Evolutionary conservation across 2,329 filamentous ascomycete genomes (phyloP).

Genomic region (Sclerotinia nivalis): DNA sequence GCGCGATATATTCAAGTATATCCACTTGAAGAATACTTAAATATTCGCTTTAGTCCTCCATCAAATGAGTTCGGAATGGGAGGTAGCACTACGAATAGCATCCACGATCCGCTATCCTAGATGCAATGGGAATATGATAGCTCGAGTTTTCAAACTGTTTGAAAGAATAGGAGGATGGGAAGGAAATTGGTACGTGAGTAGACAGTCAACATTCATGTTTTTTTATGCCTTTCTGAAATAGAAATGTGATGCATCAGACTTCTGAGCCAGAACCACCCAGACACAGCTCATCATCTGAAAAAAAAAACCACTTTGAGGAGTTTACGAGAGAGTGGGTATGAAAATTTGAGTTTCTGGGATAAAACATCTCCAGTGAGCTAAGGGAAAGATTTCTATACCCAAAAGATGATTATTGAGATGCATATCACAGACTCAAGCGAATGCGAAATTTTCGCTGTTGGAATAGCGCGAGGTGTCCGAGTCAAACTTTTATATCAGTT

Average conservation of each 20-base stretch:
- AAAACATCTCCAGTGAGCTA: background rate
- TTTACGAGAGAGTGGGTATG: background rate
- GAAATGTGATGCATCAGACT: background rate
- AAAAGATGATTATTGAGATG: background rate
- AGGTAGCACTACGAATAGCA: too few species aligned
- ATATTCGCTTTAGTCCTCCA: background rate
- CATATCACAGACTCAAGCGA: background rate
- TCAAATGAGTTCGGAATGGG: background rate
- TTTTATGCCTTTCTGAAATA: background rate
- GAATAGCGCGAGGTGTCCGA: background rate
- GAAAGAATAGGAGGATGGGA: too few species aligned
- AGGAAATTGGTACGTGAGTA: background rate
- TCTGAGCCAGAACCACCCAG: background rate
- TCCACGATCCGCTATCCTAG: too few species aligned
- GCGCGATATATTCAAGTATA: background rate
- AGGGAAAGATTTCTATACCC: background rate
- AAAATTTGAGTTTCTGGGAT: too few species aligned
- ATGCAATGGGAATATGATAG: background rate
- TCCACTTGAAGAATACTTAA: background rate
- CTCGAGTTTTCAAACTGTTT: too few species aligned
- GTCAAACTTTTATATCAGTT: background rate
- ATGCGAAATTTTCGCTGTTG: background rate
- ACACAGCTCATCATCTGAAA: too few species aligned
- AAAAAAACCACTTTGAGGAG: background rate
- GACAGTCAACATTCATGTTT: background rate